Percentiles rank a stretch among this genome's conserved stretches.
These are phyloP conservation scores for Candida ulmi DNA, from an alignment of 805 yeast species.

Conservation along the genomic window DNA sequence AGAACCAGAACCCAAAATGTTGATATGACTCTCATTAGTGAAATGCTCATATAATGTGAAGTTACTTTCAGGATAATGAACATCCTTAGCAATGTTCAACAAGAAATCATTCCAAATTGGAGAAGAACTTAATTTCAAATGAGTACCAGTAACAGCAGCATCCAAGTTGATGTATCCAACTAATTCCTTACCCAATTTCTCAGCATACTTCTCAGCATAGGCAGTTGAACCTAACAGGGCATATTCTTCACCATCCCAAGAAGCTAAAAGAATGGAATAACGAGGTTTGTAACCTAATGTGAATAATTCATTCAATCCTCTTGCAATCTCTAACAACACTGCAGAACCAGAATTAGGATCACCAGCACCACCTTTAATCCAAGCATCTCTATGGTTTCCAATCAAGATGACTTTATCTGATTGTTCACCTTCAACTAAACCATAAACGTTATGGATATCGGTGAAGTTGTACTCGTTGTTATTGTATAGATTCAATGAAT, in stretches of 20 bases:
- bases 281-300: constrained; percentile 61
- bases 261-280: constrained; percentile 59
- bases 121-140: constrained; percentile 44
- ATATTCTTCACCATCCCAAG: constrained; percentile 86
- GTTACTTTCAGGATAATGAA: constrained; percentile 38
- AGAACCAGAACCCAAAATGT: constrained; percentile 61
- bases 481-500: constrained; percentile 48
- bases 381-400: constrained; percentile 79
- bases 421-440: constrained; percentile 48
- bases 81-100: constrained; percentile 35
- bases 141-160: constrained; percentile 53
- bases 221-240: constrained; percentile 74
- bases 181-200: constrained; percentile 41
- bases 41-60: constrained; percentile 24
- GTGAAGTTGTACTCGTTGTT: constrained; percentile 57
- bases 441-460: constrained; percentile 60
- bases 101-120: constrained; percentile 51
- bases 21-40: constrained; percentile 27
- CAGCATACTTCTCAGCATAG: constrained; percentile 60
- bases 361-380: constrained; percentile 75
- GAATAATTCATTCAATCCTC: constrained; percentile 47
- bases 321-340: constrained; percentile 54
- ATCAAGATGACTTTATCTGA: constrained; percentile 51
- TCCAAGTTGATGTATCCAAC: constrained; percentile 70
- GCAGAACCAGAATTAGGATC: constrained; percentile 79